Base-by-base conservation (phyloP, 805 yeast species). In the Kodamaea lidongshanica region DNA sequence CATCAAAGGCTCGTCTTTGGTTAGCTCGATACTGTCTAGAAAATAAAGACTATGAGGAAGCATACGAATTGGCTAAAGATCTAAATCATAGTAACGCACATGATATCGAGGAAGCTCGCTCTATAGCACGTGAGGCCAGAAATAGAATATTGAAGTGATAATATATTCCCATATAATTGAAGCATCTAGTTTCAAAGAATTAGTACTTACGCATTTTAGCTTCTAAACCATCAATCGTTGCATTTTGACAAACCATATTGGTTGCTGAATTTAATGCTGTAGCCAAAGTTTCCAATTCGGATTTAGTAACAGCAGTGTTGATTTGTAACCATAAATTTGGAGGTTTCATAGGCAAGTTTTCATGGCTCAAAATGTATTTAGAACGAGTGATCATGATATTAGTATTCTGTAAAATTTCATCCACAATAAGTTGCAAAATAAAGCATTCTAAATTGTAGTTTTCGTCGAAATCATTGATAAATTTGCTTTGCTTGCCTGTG, bases 31-130 rank as follows among this genome's bases (percentile, higher is more conserved):
- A 69, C 40, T 88, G 86, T 26, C 54, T 78, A 37, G 64, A 63
- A 11, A 54, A 57, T 23, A 62, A 70, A 9, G 72, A 75, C 37
- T 87, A 71, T 61, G 74, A 74, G 27, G 67, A 62, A 33, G 95
- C 96, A 0, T 77, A 77, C 38, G 73, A 68, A 29, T 74, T 80
- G 48, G 92, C 95, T 1, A 71, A 74, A 32, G 83, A 77, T 34
- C 67, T 86, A 41, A 58, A 57, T 27, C 58, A 58, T 32, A 94
- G 89, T 16, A 72, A 81, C n/a, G 79, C 87, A 8, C 85, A 78
- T 34, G 94, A 83, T 46, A 74, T 87, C 12, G 96, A 87, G 45
- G 96, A 87, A 50, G 96, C 95, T 0, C 61, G 95, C 24, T 68
- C 79, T 0, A 79, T 88, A 18, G 84, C 89, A 0, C 66, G 87